Evolutionary conservation across 2,329 filamentous ascomycete species (phyloP).

Genomic region (Cercospora sp.): DNA sequence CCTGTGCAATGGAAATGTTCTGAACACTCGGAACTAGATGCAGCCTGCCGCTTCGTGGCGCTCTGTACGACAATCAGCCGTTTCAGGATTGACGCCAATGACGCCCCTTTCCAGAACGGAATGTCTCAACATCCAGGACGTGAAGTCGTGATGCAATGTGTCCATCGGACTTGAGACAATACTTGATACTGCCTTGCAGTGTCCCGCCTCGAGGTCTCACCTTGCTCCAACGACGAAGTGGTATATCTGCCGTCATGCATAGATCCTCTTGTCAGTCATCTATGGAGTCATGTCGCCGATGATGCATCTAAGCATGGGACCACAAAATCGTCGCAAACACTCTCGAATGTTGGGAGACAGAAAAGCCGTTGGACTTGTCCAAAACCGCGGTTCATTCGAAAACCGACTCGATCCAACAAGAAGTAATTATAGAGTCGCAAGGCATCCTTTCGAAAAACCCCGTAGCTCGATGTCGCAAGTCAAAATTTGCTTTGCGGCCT

Average conservation of each 20-base stretch:
- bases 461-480: neutral
- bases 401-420: neutral
- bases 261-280: neutral
- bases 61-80: neutral
- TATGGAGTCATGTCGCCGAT: neutral
- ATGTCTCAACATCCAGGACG: neutral
- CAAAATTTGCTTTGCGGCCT: neutral
- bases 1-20: neutral
- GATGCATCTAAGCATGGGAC: neutral
- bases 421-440: neutral
- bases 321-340: neutral
- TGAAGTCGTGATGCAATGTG: neutral
- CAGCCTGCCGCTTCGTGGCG: neutral
- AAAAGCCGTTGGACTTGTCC: neutral
- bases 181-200: neutral
- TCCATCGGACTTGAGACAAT: neutral
- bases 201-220: neutral
- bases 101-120: neutral
- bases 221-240: neutral
- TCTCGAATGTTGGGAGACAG: neutral
- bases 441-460: neutral
- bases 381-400: neutral
- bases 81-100: neutral
- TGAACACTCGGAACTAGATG: neutral
- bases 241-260: neutral